Base-by-base conservation (phyloP, 352 stramenopile species). In the Globisporangium cylindrosporum region DNA sequence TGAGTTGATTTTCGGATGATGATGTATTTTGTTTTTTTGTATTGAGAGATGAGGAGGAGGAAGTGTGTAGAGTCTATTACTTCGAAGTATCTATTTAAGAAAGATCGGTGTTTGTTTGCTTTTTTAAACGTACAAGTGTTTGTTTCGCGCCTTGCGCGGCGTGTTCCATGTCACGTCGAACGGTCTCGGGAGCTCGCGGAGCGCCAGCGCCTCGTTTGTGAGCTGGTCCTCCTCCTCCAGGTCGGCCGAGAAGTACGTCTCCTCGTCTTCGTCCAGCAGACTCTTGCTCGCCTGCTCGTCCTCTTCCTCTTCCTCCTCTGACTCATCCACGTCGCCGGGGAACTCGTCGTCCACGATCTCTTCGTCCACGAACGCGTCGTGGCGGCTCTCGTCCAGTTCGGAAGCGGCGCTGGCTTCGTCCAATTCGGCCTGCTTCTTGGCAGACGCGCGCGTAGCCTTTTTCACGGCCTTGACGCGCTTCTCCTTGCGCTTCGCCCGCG, bases 91-190 rank as follows among this genome's bases (percentile, higher is more conserved):
- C 56, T 73, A 73, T 64, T 58, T 70, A 70, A 71, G 70, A 36
- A 63, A 77, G 58, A 66, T 48, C 29, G 36, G 32, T 62, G 41
- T 64, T 32, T 48, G 56, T 60, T 55, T 48, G 18, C 9, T 61
- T 49, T 51, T 56, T 74, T 85, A 91, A 68, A 92, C 75, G 69
- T 91, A 93, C 79, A 92, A 75, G 77, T 93, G 84, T 73, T 86
- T 90, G 84, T 93, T 91, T 64, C 74, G 84, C 46, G 81, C 53
- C 56, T 79, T 77, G 20, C 82, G 80, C 59, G 78, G 25, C 10
- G 73, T 79, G 63, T 81, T 91, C 79, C 79, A 93, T 34, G 84
- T 91, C 67, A 92, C 86, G 66, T 93, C 86, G 64, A 93, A 93
- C 7, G 86, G 84, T 29, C 81, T 73, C 43, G 74, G 75, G 61